Evolutionary conservation across 1,284 basidiomycete genomes (phyloP), one percentile per base, ranked within the genome.

Genomic region (Hypsizygus ulmarius): DNA sequence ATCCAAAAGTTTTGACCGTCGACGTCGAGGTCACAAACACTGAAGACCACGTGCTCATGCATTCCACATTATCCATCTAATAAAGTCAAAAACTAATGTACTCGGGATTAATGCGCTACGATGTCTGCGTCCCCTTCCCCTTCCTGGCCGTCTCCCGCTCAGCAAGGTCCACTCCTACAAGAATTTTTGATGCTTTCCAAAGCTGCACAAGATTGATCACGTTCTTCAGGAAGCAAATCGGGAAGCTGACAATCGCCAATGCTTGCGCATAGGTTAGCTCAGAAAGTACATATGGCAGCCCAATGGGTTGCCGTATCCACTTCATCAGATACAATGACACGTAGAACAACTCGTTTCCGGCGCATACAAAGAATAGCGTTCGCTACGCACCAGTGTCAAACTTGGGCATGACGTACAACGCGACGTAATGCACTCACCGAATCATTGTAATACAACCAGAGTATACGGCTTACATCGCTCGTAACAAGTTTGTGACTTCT

Each of bases 271-370:
- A 96, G n/a, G 90, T 92, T 54, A 89, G 61, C 33, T 62, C 55
- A 5, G 63, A 59, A 15, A 75, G 40, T n/a, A 53, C 38, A 28
- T 54, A 55, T 6, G 61, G 53, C 27, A 71, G 49, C 38, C 60
- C 80, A 51, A 90, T 76, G 7, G 90, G 85, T 7, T 75, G 80
- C 29, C 75, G 64, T 47, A 88, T 84, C 83, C 88, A 95, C 63
- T 90, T 89, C 79, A 93, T 90, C 55, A 99, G 83, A 73, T 99
- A 99, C 33, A 99, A 78, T 38, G 90, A 84, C 59, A 99, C 92
- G 69, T 93, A 99, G 77, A 97, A 99, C 48, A 96, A 70, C 69
- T 99, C 97, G 73, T 99, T 99, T 49, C 87, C 87, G n/a, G 93
- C 92, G 65, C 97, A 99, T 66, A 98, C 87, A 58, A 92, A 68